Conservation (phyloP, 2,329 filamentous ascomycete genomes). For the Berkeleyomyces rouxiae region DNA sequence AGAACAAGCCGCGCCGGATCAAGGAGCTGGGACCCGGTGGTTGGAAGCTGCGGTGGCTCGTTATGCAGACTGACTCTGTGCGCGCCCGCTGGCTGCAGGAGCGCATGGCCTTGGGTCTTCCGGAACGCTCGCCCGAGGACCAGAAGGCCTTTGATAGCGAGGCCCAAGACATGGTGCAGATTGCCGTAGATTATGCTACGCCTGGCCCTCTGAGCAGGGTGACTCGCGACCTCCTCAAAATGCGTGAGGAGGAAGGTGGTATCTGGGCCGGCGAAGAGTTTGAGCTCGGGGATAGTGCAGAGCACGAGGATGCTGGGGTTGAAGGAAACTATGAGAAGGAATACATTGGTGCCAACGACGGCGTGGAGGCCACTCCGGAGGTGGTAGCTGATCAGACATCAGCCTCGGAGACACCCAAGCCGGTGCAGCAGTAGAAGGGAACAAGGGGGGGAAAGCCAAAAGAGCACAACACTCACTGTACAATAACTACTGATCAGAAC, state of each 20-base stretch:
- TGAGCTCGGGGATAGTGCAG: slow-evolving; percentile 27
- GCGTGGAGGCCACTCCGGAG: slow-evolving; percentile 5
- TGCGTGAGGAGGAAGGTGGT: slow-evolving; percentile 19
- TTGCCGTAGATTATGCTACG: slow-evolving; percentile 27
- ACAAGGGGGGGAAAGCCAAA: background rate
- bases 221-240: slow-evolving; percentile 25
- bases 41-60: slow-evolving; percentile 76
- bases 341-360: slow-evolving; percentile 23
- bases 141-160: slow-evolving; percentile 20
- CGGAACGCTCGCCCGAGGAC: slow-evolving; percentile 23
- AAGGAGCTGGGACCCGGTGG: slow-evolving; percentile 78
- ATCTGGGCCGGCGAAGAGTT: slow-evolving; percentile 24
- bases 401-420: background rate
- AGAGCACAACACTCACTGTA: background rate
- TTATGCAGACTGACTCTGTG: slow-evolving; percentile 61
- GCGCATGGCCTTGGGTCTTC: slow-evolving; percentile 47
- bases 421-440: background rate
- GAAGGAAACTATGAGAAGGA: slow-evolving; percentile 21
- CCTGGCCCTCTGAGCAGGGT: slow-evolving; percentile 23
- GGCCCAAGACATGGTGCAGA: slow-evolving; percentile 24
- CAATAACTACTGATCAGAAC: background rate
- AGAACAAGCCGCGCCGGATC: slow-evolving; percentile 58
- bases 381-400: background rate
- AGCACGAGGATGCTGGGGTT: slow-evolving; percentile 23
- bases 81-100: slow-evolving; percentile 49